Evolutionary conservation across 352 stramenopile genomes (phyloP), one percentile per base, ranked within the genome.

Genomic region (Phytophthora citricola): DNA sequence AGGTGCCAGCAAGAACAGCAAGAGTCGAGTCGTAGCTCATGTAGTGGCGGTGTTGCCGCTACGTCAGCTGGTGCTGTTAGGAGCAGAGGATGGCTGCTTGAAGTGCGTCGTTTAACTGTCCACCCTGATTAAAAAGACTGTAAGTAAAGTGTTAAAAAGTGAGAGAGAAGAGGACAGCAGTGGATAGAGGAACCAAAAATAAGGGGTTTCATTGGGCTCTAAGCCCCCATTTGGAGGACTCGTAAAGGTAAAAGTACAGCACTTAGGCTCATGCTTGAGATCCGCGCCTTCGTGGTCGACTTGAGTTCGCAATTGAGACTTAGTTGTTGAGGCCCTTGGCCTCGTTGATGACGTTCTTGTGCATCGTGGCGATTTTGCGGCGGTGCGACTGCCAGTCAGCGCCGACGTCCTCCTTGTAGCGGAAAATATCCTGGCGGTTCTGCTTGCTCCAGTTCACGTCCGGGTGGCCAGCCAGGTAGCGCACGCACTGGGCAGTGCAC

Each of bases 341-440:
- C 69, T 93, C 84, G 78, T 93, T 93, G 58, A 93, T 71, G 59
- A 67, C 74, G 75, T 93, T 93, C 71, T 91, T 88, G 76, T 84
- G 71, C 51, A 83, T 69, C 22, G 71, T 87, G 49, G 85, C 85
- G 58, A 93, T 75, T 70, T 74, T 78, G 60, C 83, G 83, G 60
- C 85, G 85, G 78, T 93, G 85, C 74, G 83, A 82, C 66, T 90
- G 73, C 83, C 83, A 93, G 63, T 92, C 77, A 22, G 69, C 79
- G 6, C 85, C 85, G 49, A 74, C 66, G 31, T 81, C 75, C 24
- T 73, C 66, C 70, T 90, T 85, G 77, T 92, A 89, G 38, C 78
- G 78, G 75, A 92, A 87, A 3, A 85, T 75, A 68, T 92, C 87
- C 58, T 64, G 68, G 41, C 85, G 85, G 69, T 89, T 88, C 71